These are phyloP conservation scores for Glycine tomentella DNA, from an alignment of 306 rosid species.

Conservation along the genomic window DNA sequence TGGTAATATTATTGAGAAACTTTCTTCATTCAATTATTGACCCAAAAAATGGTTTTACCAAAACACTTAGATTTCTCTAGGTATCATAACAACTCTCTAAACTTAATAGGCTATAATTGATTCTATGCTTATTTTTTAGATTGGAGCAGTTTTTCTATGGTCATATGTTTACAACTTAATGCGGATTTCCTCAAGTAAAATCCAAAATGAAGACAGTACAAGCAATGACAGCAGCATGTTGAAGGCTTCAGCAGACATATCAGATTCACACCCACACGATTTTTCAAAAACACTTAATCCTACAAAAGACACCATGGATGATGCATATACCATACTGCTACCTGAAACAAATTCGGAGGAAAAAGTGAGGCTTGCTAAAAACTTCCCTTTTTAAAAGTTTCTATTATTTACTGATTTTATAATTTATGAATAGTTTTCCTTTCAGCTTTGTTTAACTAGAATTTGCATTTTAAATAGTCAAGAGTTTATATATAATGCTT, in stretches of 20 bases:
- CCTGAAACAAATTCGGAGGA: slow-evolving; percentile 48
- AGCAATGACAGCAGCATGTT: slow-evolving; percentile 24
- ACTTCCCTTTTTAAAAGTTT: neutral
- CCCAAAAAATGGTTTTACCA: neutral
- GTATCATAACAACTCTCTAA: neutral
- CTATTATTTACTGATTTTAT: neutral
- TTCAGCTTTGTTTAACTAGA: neutral
- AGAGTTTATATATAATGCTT: slow-evolving; percentile 1
- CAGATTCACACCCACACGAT: slow-evolving; percentile 44
- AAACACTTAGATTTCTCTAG: neutral
- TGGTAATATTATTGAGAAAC: too few relatives aligned
- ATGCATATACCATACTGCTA: slow-evolving; percentile 53
- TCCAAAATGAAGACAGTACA: slow-evolving; percentile 21
- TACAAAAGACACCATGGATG: slow-evolving; percentile 47
- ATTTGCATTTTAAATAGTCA: neutral
- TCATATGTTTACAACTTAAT: slow-evolving; percentile 85
- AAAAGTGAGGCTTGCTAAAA: slow-evolving; percentile 45
- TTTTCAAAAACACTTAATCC: slow-evolving; percentile 53
- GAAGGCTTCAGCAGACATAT: slow-evolving; percentile 42
- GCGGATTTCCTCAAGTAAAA: slow-evolving; percentile 58
- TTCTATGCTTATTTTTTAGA: slow-evolving; percentile 47
- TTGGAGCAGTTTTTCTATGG: slow-evolving; percentile 77
- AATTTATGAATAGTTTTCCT: slow-evolving; percentile 1
- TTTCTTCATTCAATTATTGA: neutral
- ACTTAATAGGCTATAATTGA: neutral